These are phyloP conservation scores for Alternaria novae-zelandiae DNA, from an alignment of 2,329 filamentous ascomycete species.

Conservation along the genomic window DNA sequence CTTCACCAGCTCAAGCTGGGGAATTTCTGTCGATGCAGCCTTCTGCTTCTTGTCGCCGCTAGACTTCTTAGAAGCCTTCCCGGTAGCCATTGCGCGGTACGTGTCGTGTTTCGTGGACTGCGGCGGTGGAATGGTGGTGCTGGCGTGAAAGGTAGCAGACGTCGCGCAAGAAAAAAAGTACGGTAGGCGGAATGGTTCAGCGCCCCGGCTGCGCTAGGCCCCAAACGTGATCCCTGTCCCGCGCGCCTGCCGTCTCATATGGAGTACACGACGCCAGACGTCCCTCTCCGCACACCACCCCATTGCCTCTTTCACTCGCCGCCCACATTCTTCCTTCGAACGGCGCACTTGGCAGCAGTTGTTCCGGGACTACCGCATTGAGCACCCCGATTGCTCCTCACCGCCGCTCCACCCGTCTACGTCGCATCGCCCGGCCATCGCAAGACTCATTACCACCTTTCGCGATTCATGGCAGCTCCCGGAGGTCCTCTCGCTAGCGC, in stretches of 20 bases:
- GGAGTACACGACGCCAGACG: slow-evolving; percentile 25
- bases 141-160: slow-evolving; percentile 5
- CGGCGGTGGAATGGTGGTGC: background rate
- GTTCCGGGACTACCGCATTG: background rate
- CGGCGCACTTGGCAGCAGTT: slow-evolving; percentile 2
- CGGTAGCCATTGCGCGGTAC: slow-evolving; percentile 34
- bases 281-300: slow-evolving; percentile 23
- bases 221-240: slow-evolving; percentile 14
- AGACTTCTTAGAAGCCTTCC: slow-evolving; percentile 22
- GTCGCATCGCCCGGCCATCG: slow-evolving; percentile 13
- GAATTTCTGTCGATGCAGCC: slow-evolving; percentile 2
- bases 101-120: background rate
- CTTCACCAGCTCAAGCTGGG: slow-evolving; percentile 40
- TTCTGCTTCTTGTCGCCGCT: slow-evolving; percentile 28
- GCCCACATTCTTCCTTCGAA: slow-evolving; percentile 3
- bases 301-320: slow-evolving; percentile 12
- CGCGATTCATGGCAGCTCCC: slow-evolving; percentile 29
- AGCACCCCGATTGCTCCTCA: slow-evolving; percentile 1
- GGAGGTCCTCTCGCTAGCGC: slow-evolving; percentile 21
- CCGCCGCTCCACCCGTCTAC: slow-evolving; percentile 6
- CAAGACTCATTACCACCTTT: slow-evolving; percentile 20
- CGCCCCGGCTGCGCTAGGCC: slow-evolving; percentile 23
- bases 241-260: slow-evolving; percentile 28
- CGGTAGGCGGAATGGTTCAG: slow-evolving; percentile 19
- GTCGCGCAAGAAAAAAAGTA: slow-evolving; percentile 30